phyloP scores from a whole-genome alignment of 2,329 filamentous ascomycete genomes.

The Aspergillus spinulosporus region DNA sequence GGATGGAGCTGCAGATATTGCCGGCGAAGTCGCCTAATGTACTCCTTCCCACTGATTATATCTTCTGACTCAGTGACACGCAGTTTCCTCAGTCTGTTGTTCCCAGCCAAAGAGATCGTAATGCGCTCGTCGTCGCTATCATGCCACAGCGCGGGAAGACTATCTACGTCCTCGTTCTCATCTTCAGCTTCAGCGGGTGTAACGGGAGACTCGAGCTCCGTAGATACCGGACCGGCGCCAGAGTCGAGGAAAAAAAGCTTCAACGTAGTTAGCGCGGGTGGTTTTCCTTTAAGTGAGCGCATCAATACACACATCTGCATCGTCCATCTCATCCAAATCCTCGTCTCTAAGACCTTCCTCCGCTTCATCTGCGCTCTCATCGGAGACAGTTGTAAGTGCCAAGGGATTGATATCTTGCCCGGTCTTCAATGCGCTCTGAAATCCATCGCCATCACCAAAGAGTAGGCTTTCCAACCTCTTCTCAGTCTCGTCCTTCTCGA shows the following conservation, averaged over 20 bases:
- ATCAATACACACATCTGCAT: constrained; percentile 63
- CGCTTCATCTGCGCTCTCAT: constrained; percentile 29
- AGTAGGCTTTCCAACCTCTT: constrained; percentile 84
- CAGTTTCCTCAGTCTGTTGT: constrained; percentile 77
- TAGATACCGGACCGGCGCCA: constrained; percentile 49
- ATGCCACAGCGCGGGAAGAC: constrained; percentile 64
- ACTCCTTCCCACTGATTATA: constrained; percentile 81
- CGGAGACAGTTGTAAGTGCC: constrained; percentile 37
- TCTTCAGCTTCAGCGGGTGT: constrained; percentile 41
- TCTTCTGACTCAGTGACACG: constrained; percentile 80
- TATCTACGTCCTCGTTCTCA: constrained; percentile 33
- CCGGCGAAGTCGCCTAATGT: constrained; percentile 73
- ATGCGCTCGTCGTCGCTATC: constrained; percentile 95
- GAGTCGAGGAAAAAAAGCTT: constrained; percentile 81
- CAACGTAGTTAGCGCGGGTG: not conserved
- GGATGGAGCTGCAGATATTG: constrained; percentile 69
- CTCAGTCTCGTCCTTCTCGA: constrained; percentile 78
- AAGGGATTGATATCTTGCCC: constrained; percentile 48
- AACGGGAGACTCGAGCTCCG: constrained; percentile 36
- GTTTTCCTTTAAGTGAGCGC: not conserved
- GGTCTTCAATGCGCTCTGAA: constrained; percentile 70
- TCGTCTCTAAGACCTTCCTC: constrained; percentile 44
- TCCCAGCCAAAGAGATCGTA: constrained; percentile 75
- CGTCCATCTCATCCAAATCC: constrained; percentile 65
- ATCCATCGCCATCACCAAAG: constrained; percentile 82